Evolutionary conservation across 2,329 filamentous ascomycete species (phyloP).

Genomic region (Cladophialophora immunda): DNA sequence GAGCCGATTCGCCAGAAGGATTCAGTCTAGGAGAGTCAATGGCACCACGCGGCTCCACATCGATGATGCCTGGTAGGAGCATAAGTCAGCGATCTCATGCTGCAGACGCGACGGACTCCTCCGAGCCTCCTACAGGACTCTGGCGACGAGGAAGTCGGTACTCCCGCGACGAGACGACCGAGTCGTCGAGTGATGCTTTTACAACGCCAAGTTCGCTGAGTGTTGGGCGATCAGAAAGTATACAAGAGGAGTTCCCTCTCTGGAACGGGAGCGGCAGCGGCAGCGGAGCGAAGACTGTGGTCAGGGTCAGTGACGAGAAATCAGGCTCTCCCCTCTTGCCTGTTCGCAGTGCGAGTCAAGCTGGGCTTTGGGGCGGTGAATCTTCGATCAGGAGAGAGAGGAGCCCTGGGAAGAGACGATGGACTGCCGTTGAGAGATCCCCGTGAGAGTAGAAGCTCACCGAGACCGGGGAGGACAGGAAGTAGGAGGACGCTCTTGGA

Average conservation of each 20-base stretch:
- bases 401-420: slow-evolving; percentile 38
- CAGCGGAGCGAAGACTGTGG: not conserved
- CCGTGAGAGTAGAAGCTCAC: slow-evolving; percentile 8
- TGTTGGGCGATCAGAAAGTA: slow-evolving; percentile 20
- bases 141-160: slow-evolving; percentile 36
- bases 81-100: slow-evolving; percentile 30
- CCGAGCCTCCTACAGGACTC: slow-evolving; percentile 29
- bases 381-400: slow-evolving; percentile 28
- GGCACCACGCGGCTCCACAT: slow-evolving; percentile 15
- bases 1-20: slow-evolving; percentile 38
- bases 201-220: slow-evolving; percentile 27
- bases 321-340: slow-evolving; percentile 22
- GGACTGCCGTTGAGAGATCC: slow-evolving; percentile 37
- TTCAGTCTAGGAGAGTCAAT: slow-evolving; percentile 39
- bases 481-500: not conserved
- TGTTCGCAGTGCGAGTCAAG: slow-evolving; percentile 36
- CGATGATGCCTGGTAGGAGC: slow-evolving; percentile 28
- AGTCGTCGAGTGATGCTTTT: slow-evolving; percentile 31
- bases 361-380: slow-evolving; percentile 38
- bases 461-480: not conserved
- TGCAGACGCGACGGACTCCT: slow-evolving; percentile 18
- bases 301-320: not conserved
- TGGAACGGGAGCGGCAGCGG: slow-evolving; percentile 12
- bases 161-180: slow-evolving; percentile 33
- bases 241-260: slow-evolving; percentile 21